Percentiles rank a stretch among this genome's conserved stretches.
Evolutionary conservation across 164 flowering plant species (phyloP).

Genomic region (Vitis rupestris): DNA sequence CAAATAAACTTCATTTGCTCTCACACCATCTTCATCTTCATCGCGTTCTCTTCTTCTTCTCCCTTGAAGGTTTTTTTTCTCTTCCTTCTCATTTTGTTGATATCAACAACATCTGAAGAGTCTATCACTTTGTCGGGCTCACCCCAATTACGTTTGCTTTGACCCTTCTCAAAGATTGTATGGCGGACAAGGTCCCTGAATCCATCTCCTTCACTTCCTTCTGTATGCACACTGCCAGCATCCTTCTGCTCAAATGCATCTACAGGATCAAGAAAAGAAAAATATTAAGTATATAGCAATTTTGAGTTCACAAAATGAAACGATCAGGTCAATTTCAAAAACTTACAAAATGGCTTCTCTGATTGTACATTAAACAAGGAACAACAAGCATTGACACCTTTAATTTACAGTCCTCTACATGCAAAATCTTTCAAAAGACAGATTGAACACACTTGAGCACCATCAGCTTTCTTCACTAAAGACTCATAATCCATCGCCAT

Average conservation of each 20-base stretch:
- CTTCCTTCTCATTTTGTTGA: too few species aligned
- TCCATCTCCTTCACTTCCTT: conserved; percentile 75
- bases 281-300: neutral
- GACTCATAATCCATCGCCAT: conserved; percentile 82
- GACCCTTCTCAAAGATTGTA: conserved; percentile 98
- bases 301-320: neutral
- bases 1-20: too few species aligned
- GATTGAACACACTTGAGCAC: conserved; percentile 35
- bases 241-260: conserved; percentile 77
- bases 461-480: conserved; percentile 73
- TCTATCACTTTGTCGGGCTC: conserved; percentile 97
- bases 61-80: too few species aligned
- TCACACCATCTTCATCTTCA: too few species aligned
- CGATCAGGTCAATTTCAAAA: neutral
- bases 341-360: too few species aligned
- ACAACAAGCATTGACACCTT: neutral
- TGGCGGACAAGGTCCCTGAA: conserved; percentile 88
- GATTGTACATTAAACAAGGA: neutral
- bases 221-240: conserved; percentile 32
- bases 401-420: neutral
- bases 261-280: conserved; percentile 17
- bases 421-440: neutral
- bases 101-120: conserved; percentile 91
- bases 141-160: conserved; percentile 98
- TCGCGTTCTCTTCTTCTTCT: too few species aligned